phyloP scores from a whole-genome alignment of 2,329 filamentous ascomycete species.

The Plectosphaerella plurivora region DNA sequence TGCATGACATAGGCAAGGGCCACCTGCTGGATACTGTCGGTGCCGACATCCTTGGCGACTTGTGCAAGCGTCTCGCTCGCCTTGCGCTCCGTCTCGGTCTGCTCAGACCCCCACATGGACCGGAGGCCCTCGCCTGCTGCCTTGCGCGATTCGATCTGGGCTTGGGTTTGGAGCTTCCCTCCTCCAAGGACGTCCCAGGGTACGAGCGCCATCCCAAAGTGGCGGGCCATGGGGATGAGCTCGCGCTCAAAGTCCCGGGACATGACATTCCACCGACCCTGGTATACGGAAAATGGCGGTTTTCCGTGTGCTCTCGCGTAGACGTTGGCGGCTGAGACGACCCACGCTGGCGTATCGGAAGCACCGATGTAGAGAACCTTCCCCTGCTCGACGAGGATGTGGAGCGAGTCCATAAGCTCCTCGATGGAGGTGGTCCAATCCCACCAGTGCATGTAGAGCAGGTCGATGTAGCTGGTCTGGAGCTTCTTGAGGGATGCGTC shows the following conservation, averaged over 20 bases:
- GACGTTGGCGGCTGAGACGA: conserved; percentile 32
- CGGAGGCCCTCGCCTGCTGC: conserved; percentile 33
- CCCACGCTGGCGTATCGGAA: conserved; percentile 34
- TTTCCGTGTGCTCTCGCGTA: conserved; percentile 29
- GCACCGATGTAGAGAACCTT: conserved; percentile 37
- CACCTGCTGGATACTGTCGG: conserved; percentile 53
- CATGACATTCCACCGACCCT: conserved; percentile 31
- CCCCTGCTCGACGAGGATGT: conserved; percentile 34
- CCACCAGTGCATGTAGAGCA: conserved; percentile 41
- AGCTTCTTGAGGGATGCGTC: conserved; percentile 40
- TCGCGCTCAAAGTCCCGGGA: conserved; percentile 34
- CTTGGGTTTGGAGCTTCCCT: conserved; percentile 43
- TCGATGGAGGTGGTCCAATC: conserved; percentile 35
- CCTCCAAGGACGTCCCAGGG: conserved; percentile 58
- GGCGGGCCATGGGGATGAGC: conserved; percentile 35
- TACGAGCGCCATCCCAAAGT: conserved; percentile 44
- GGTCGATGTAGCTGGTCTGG: conserved; percentile 37
- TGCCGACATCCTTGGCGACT: conserved; percentile 51
- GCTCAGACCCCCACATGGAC: conserved; percentile 12
- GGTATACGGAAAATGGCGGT: conserved; percentile 32
- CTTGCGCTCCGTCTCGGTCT: conserved; percentile 44
- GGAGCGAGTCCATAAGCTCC: conserved; percentile 37
- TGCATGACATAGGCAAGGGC: conserved; percentile 47
- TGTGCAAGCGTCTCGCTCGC: conserved; percentile 55
- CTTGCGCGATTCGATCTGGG: conserved; percentile 23